These are phyloP conservation scores for Starmerella stellata DNA, from an alignment of 805 yeast genomes.

Conservation along the genomic window DNA sequence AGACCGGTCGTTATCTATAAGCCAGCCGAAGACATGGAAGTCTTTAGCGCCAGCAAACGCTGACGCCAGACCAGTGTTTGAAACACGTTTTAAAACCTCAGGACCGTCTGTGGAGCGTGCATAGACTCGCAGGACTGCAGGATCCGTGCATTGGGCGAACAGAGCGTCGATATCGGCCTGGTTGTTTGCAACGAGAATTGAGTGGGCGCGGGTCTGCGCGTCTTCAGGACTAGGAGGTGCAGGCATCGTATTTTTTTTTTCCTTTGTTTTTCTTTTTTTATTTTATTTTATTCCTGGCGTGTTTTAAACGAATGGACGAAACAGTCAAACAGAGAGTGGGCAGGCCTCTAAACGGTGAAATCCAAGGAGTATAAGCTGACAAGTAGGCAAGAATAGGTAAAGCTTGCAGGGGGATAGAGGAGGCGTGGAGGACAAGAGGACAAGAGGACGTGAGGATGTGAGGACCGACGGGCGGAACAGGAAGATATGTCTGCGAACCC, in stretches of 20 bases:
- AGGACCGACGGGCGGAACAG: too few relatives aligned
- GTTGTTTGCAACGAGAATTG: too few relatives aligned
- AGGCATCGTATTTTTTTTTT: background rate
- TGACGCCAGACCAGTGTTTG: background rate
- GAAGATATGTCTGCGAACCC: too few relatives aligned
- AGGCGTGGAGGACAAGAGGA: too few relatives aligned
- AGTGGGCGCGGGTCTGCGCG: background rate
- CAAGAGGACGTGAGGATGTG: too few relatives aligned
- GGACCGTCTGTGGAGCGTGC: background rate
- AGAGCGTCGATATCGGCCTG: background rate
- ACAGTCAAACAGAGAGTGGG: too few relatives aligned
- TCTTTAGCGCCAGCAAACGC: background rate
- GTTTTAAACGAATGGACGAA: too few relatives aligned
- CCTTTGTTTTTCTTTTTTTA: slow-evolving; percentile 21
- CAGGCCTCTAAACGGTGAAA: too few relatives aligned
- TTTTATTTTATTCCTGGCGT: too few relatives aligned
- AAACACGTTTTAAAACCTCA: background rate
- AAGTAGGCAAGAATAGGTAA: too few relatives aligned
- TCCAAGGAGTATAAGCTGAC: too few relatives aligned
- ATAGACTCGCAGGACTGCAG: background rate
- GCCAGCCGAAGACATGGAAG: slow-evolving; percentile 1
- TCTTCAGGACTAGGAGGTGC: background rate
- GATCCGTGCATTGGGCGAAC: background rate
- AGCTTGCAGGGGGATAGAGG: too few relatives aligned
- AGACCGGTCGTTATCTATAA: slow-evolving; percentile 11